These are phyloP conservation scores for Backusella mclennaniae DNA, from an alignment of 192 early-diverging fungal genomes.

Conservation along the genomic window DNA sequence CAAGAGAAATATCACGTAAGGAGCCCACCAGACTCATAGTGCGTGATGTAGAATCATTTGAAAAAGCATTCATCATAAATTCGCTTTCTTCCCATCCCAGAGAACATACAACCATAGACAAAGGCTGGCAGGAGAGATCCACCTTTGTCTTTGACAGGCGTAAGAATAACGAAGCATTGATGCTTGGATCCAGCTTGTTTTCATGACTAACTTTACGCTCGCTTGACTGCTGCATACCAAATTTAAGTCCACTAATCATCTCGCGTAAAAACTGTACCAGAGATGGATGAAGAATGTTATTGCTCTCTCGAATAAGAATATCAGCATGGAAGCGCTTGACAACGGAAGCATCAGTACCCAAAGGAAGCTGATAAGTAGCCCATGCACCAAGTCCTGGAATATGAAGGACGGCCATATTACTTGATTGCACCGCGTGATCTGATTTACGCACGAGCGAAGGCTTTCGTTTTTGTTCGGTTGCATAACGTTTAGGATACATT, in stretches of 20 bases:
- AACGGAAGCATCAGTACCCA: slow-evolving; percentile 37
- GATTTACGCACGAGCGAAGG: not conserved
- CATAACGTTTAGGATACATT: slow-evolving; percentile 54
- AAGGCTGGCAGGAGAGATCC: slow-evolving; percentile 70
- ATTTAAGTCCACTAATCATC: slow-evolving; percentile 57
- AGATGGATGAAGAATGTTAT: slow-evolving; percentile 71
- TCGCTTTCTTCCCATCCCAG: slow-evolving; percentile 71
- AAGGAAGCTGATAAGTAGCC: slow-evolving; percentile 42
- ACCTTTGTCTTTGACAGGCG: slow-evolving; percentile 66
- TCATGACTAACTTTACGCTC: slow-evolving; percentile 22
- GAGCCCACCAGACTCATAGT: slow-evolving; percentile 56
- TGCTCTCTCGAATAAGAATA: slow-evolving; percentile 63
- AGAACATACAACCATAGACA: slow-evolving; percentile 69
- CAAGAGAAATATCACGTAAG: slow-evolving; percentile 54
- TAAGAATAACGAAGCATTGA: slow-evolving; percentile 53
- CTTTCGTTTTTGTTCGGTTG: slow-evolving; percentile 15
- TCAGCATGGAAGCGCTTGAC: slow-evolving; percentile 53
- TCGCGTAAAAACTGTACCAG: slow-evolving; percentile 70
- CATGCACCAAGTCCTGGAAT: slow-evolving; percentile 56
- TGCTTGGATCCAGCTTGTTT: slow-evolving; percentile 18
- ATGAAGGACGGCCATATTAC: slow-evolving; percentile 45
- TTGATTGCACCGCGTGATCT: slow-evolving; percentile 11
- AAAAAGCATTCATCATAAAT: slow-evolving; percentile 54
- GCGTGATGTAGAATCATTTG: slow-evolving; percentile 33
- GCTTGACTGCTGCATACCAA: slow-evolving; percentile 49